A percentile compares a stretch with the other conserved stretches of the same genome.
These are phyloP conservation scores for Alternaria brassicae DNA, from an alignment of 2,329 filamentous ascomycete genomes.

Conservation along the genomic window DNA sequence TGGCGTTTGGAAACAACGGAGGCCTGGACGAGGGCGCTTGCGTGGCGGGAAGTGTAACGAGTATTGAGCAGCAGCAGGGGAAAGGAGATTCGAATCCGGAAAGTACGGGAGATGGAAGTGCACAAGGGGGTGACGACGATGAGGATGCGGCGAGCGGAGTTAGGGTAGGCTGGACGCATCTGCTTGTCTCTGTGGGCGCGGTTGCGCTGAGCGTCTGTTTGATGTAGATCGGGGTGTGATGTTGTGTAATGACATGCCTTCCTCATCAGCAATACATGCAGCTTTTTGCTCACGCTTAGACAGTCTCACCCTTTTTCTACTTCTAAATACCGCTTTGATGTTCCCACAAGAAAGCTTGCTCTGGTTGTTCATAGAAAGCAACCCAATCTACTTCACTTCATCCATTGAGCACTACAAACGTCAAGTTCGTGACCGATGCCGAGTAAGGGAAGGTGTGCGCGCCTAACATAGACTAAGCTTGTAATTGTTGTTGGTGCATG, in stretches of 20 bases:
- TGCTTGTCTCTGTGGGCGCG: conserved; percentile 19
- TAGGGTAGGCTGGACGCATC: conserved; percentile 20
- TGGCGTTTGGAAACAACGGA: conserved; percentile 39
- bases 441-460: conserved; percentile 10
- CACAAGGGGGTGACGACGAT: conserved; percentile 14
- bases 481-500: neutral
- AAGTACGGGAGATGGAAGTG: conserved; percentile 7
- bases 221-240: conserved; percentile 1
- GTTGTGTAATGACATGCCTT: neutral
- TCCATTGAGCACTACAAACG: neutral
- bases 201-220: conserved; percentile 10
- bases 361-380: neutral
- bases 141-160: conserved; percentile 26
- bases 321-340: too few species aligned
- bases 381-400: neutral
- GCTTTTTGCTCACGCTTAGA: neutral
- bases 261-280: neutral
- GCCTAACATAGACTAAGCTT: neutral
- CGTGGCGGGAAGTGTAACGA: conserved; percentile 40
- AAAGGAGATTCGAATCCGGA: conserved; percentile 33
- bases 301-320: too few species aligned
- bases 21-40: conserved; percentile 37
- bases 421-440: conserved; percentile 2
- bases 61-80: conserved; percentile 35
- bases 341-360: too few species aligned